phyloP scores from a whole-genome alignment of 768 basidiomycete genomes.

The Holtermanniella nyarrowii region DNA sequence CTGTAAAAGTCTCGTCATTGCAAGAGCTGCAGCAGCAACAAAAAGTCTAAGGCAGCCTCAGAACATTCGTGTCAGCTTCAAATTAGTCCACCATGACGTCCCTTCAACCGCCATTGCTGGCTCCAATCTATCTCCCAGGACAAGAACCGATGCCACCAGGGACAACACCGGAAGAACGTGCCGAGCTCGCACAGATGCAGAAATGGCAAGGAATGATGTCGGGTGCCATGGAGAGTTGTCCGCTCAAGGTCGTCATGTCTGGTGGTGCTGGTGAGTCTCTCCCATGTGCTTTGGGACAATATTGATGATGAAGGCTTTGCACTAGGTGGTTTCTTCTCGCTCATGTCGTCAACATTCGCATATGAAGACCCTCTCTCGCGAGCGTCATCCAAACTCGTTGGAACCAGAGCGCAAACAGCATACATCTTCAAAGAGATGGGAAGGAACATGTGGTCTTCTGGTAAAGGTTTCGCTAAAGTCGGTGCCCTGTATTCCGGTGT shows the following conservation, averaged over 20 bases:
- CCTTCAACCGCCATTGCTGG: slow-evolving; percentile 40
- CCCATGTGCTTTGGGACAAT: background rate
- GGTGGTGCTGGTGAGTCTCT: slow-evolving; percentile 64
- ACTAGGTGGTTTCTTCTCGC: slow-evolving; percentile 86
- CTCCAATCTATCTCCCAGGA: slow-evolving; percentile 72
- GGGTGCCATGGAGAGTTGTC: slow-evolving; percentile 74
- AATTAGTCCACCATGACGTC: background rate
- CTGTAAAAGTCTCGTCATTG: no score
- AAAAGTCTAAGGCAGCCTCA: no score
- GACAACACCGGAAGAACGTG: slow-evolving; percentile 66
- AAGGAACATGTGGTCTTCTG: slow-evolving; percentile 74
- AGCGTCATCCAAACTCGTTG: slow-evolving; percentile 31
- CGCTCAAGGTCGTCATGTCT: slow-evolving; percentile 66
- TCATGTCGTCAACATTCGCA: slow-evolving; percentile 90
- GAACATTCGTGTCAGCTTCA: no score
- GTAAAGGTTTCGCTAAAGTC: slow-evolving; percentile 88
- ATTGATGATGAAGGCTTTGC: slow-evolving; percentile 56
- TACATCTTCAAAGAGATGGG: slow-evolving; percentile 92
- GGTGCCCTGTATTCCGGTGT: slow-evolving; percentile 89
- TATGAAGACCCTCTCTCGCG: slow-evolving; percentile 76
- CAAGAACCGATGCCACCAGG: slow-evolving; percentile 72
- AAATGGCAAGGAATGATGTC: slow-evolving; percentile 65
- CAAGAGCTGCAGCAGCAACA: no score
- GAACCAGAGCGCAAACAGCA: slow-evolving; percentile 60
- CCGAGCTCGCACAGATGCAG: slow-evolving; percentile 55